phyloP scores from a whole-genome alignment of 2,329 filamentous ascomycete genomes.

The Aureobasidium sp. region DNA sequence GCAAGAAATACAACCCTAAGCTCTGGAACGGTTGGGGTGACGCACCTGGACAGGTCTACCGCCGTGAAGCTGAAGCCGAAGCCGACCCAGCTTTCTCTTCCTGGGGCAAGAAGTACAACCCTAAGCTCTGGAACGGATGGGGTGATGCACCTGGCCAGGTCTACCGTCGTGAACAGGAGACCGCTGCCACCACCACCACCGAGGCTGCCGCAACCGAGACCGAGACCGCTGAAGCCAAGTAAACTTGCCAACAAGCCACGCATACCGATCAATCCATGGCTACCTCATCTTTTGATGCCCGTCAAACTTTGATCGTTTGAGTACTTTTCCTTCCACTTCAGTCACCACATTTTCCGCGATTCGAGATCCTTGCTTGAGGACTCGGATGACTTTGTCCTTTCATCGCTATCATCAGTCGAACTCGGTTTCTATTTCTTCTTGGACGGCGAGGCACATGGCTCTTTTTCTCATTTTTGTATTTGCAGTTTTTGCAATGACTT shows the following conservation, averaged over 20 bases:
- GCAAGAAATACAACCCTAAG: conserved; percentile 17
- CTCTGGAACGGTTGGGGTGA: conserved; percentile 13
- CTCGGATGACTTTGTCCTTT: neutral
- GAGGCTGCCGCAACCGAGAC: neutral
- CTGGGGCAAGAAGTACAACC: conserved; percentile 1
- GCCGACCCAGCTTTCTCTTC: neutral
- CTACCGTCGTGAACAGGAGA: conserved; percentile 20
- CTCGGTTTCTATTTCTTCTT: neutral
- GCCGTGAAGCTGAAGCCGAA: conserved; percentile 10
- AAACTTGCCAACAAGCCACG: neutral
- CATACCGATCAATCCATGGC: neutral
- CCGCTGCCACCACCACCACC: conserved; percentile 2
- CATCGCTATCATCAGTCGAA: neutral
- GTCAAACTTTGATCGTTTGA: neutral
- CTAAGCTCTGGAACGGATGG: conserved; percentile 7
- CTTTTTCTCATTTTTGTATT: neutral
- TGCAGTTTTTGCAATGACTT: neutral
- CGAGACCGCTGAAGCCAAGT: neutral
- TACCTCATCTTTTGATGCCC: neutral
- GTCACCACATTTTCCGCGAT: neutral
- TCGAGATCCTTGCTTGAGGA: neutral
- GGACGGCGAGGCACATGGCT: neutral
- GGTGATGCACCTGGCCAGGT: conserved; percentile 16
- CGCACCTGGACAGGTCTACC: neutral
- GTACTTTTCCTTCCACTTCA: neutral